A percentile compares a stretch with the other conserved stretches of the same genome.
These are phyloP conservation scores for Botrytis paeoniae DNA, from an alignment of 2,329 filamentous ascomycete species.

Conservation along the genomic window DNA sequence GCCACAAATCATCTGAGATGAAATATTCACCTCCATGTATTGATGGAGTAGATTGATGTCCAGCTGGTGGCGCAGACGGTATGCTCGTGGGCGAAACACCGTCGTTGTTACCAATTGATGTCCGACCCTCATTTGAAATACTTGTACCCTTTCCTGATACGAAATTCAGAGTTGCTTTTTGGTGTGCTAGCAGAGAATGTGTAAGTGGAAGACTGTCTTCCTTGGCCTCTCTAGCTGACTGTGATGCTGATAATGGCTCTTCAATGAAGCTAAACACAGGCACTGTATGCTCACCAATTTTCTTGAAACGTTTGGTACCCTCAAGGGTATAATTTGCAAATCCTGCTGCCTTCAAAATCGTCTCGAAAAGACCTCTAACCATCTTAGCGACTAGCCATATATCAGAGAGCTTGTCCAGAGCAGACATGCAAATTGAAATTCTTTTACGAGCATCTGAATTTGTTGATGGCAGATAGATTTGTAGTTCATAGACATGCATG, in stretches of 20 bases:
- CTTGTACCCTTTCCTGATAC: neutral
- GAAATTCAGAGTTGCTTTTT: neutral
- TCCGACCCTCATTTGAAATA: neutral
- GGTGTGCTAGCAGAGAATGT: constrained; percentile 1
- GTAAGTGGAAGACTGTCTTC: neutral
- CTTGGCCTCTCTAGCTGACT: neutral
- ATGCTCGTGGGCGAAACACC: neutral
- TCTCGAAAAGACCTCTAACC: constrained; percentile 94
- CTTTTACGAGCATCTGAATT: constrained; percentile 84
- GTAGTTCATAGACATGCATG: constrained; percentile 98
- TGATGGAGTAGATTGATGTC: neutral
- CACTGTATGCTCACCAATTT: neutral
- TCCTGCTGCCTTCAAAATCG: constrained; percentile 57
- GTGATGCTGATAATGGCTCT: neutral
- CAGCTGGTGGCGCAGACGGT: neutral
- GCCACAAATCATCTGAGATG: neutral
- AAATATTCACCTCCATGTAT: neutral
- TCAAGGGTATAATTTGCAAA: constrained; percentile 4
- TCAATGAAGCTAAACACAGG: neutral
- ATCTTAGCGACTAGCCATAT: constrained; percentile 98
- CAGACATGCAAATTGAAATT: constrained; percentile 84
- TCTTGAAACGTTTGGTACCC: neutral
- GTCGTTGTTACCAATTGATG: neutral
- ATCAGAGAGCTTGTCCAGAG: constrained; percentile 86
- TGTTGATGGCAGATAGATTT: constrained; percentile 81